These are phyloP conservation scores for Linnemannia zychae DNA, from an alignment of 192 early-diverging fungal species.

Conservation along the genomic window DNA sequence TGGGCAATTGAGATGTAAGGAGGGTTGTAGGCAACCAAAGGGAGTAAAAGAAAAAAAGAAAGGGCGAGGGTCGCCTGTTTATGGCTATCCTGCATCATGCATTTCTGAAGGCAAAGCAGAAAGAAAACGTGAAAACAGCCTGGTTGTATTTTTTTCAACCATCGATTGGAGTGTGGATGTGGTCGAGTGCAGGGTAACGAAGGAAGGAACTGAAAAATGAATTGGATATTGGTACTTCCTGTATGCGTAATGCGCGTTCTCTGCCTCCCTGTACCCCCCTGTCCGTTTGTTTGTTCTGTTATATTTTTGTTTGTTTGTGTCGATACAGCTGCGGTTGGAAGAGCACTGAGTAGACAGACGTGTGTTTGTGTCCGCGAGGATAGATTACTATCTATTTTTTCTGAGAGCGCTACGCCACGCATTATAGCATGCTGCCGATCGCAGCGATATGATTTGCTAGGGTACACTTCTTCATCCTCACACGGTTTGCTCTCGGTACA, in stretches of 20 bases:
- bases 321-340: background rate
- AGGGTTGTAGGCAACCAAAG: background rate
- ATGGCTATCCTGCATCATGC: background rate
- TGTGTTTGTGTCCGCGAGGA: background rate
- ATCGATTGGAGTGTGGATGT: background rate
- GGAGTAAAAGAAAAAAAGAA: background rate
- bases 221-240: background rate
- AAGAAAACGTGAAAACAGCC: background rate
- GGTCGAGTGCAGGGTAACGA: background rate
- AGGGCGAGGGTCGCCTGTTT: background rate
- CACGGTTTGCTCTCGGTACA: background rate
- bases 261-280: too few relatives aligned
- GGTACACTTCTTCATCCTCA: background rate
- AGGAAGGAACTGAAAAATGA: background rate
- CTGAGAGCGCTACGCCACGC: background rate
- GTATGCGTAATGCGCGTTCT: background rate
- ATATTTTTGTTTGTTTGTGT: background rate
- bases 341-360: slow-evolving; percentile 3
- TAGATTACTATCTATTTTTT: background rate
- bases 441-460: slow-evolving; percentile 26
- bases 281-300: background rate
- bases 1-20: background rate
- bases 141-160: background rate
- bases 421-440: slow-evolving; percentile 19
- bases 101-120: background rate